phyloP scores from a whole-genome alignment of 225 moss, liverwort and hornwort species.

The Marchantia polymorpha region DNA sequence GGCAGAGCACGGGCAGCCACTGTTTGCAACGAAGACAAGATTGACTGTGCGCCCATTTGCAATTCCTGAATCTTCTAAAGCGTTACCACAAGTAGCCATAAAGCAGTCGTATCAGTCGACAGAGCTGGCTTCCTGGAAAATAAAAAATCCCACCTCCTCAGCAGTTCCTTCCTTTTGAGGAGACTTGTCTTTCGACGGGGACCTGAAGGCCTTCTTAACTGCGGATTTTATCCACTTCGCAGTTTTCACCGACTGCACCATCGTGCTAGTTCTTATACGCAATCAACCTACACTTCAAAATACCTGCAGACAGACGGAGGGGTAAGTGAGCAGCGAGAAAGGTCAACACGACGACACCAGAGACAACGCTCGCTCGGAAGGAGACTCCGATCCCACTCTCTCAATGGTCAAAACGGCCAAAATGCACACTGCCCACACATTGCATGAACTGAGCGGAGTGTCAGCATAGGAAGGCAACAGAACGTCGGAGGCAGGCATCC shows the following conservation, averaged over 20 bases:
- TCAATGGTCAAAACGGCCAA: not conserved
- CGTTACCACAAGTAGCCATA: not conserved
- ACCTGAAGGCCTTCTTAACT: constrained; percentile 44
- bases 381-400: not conserved
- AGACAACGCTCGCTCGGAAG: not conserved
- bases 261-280: constrained; percentile 16
- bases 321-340: not conserved
- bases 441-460: not conserved
- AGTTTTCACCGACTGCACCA: constrained; percentile 48
- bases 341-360: not conserved
- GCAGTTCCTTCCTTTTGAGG: constrained; percentile 22
- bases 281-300: not conserved
- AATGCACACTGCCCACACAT: not conserved
- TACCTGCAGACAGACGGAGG: constrained; percentile 16
- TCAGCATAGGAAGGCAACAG: not conserved
- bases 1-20: not conserved
- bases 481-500: not conserved
- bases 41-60: too few relatives aligned
- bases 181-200: constrained; percentile 43
- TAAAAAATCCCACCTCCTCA: constrained; percentile 28
- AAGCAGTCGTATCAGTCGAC: too few relatives aligned
- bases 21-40: too few relatives aligned
- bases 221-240: constrained; percentile 36
- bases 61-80: not conserved
- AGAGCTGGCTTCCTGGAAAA: not conserved